Conservation (phyloP, 2,329 filamentous ascomycete genomes). For the Colletotrichum plurivorum region DNA sequence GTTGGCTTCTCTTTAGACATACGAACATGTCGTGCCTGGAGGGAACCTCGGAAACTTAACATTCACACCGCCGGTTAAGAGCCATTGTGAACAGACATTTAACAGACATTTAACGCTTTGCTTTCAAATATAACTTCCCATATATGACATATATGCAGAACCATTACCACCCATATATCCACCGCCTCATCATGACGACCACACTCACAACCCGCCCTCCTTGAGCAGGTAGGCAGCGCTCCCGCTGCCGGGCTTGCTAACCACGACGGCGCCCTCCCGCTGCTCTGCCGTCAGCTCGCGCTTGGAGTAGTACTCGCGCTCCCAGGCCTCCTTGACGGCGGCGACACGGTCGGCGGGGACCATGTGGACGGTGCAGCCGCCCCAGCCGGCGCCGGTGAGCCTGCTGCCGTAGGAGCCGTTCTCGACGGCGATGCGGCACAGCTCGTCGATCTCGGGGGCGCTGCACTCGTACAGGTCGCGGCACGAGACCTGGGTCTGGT, state of each 20-base stretch:
- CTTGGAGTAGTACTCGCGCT: constrained; percentile 85
- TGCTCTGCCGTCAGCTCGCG: constrained; percentile 77
- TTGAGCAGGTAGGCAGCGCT: constrained; percentile 67
- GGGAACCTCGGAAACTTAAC: too few relatives aligned
- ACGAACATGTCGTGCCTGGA: too few relatives aligned
- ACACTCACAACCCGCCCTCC: constrained; percentile 41
- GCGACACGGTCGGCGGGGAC: constrained; percentile 87
- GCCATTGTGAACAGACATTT: too few relatives aligned
- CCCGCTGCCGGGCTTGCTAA: constrained; percentile 88
- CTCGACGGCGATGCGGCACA: constrained; percentile 83
- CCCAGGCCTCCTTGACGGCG: constrained; percentile 82
- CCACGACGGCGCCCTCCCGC: constrained; percentile 84
- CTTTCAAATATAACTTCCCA: background rate
- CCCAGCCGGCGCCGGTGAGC: constrained; percentile 95
- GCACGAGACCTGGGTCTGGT: constrained; percentile 90
- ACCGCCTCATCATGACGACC: background rate
- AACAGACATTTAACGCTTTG: background rate
- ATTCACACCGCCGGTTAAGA: too few relatives aligned
- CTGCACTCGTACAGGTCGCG: constrained; percentile 91
- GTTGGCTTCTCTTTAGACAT: too few relatives aligned
- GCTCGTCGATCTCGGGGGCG: constrained; percentile 90
- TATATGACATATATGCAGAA: background rate
- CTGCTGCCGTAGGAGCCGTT: constrained; percentile 89
- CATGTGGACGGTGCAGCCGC: constrained; percentile 94
- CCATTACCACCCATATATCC: background rate